Percentiles rank a stretch among this genome's conserved stretches.
These are phyloP conservation scores for Rutstroemia sp. DNA, from an alignment of 2,329 filamentous ascomycete genomes.

Conservation along the genomic window DNA sequence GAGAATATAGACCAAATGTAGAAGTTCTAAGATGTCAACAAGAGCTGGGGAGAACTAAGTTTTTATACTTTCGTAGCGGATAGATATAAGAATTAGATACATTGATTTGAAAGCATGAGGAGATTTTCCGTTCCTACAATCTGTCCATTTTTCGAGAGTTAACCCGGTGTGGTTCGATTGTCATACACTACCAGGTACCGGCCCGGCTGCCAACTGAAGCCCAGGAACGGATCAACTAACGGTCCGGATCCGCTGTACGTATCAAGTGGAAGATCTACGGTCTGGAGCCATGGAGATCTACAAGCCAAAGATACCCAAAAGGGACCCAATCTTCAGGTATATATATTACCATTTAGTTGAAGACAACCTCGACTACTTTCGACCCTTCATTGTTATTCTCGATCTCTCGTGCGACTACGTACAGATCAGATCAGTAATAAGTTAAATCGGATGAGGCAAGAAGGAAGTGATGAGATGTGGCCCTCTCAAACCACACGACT, in stretches of 20 bases:
- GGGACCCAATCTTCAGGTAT: no score
- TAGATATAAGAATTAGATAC: not conserved
- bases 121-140: not conserved
- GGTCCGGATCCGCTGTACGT: not conserved
- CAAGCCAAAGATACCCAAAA: no score
- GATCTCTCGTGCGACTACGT: no score
- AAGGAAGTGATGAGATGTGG: not conserved
- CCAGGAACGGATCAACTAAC: not conserved
- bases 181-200: not conserved
- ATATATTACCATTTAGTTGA: no score
- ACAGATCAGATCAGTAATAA: no score
- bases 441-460: not conserved
- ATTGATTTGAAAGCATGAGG: slow-evolving; percentile 6
- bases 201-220: not conserved
- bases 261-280: not conserved
- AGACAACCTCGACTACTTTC: no score
- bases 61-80: not conserved
- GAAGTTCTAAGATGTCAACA: not conserved
- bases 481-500: not conserved
- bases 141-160: not conserved
- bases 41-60: not conserved
- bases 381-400: no score
- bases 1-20: not conserved
- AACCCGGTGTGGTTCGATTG: slow-evolving; percentile 1
- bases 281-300: no score